These are phyloP conservation scores for Zychaea mexicana DNA, from an alignment of 371 early-diverging fungal genomes.

Conservation along the genomic window DNA sequence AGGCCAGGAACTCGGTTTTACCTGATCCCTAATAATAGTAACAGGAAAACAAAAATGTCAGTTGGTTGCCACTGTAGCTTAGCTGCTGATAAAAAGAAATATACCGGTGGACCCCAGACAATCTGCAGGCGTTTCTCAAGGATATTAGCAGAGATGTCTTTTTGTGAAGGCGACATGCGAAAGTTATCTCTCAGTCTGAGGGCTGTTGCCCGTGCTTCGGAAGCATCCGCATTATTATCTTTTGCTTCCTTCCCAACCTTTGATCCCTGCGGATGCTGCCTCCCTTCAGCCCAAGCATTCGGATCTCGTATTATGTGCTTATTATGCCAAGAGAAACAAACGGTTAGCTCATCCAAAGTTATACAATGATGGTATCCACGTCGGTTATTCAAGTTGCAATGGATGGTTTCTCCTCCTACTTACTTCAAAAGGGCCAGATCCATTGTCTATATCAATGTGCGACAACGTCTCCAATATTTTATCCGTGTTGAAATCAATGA, in stretches of 20 bases:
- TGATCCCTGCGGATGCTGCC: conserved; percentile 34
- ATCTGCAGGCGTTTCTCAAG: conserved; percentile 47
- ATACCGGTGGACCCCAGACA: conserved; percentile 66
- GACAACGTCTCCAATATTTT: conserved; percentile 22
- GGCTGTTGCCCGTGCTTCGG: conserved; percentile 30
- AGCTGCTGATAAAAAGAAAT: conserved; percentile 7
- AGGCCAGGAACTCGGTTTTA: conserved; percentile 59
- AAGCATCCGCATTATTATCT: conserved; percentile 1
- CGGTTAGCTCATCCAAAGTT: too few species aligned
- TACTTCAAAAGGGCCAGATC: conserved; percentile 21
- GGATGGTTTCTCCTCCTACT: background rate
- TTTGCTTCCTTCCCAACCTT: background rate
- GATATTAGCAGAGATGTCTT: conserved; percentile 40
- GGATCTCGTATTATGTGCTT: conserved; percentile 4
- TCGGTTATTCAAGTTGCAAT: too few species aligned
- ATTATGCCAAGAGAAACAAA: background rate
- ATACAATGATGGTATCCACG: too few species aligned
- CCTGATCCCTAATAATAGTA: conserved; percentile 57
- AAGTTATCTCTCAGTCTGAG: conserved; percentile 36
- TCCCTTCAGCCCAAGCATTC: conserved; percentile 1
- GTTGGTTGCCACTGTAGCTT: too few species aligned
- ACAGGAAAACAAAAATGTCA: too few species aligned
- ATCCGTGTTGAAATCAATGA: conserved; percentile 30
- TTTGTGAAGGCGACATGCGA: conserved; percentile 59
- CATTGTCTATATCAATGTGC: conserved; percentile 16